Evolutionary conservation across 208 protist genomes (phyloP).

Genomic region (Leishmania aethiopica): DNA sequence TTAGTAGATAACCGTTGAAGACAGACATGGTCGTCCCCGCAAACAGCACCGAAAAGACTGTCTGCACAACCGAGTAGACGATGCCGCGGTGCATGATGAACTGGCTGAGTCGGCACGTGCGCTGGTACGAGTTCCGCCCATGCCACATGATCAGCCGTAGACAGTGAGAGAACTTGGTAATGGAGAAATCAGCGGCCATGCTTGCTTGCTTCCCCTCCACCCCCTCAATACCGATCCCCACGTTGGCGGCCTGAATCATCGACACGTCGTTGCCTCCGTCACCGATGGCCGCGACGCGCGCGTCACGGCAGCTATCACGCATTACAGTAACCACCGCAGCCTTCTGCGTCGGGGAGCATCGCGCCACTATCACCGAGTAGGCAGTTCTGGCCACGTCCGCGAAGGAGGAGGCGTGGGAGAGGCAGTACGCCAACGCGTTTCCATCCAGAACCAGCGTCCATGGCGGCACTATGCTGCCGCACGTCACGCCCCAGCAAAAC

Average conservation of each 20-base stretch:
- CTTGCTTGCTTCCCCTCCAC: conserved; percentile 98
- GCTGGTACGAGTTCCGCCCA: conserved; percentile 89
- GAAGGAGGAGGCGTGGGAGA: conserved; percentile 54
- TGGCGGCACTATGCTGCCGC: conserved; percentile 15
- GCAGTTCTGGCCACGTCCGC: conserved; percentile 55
- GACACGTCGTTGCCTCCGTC: conserved; percentile 99
- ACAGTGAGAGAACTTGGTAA: conserved; percentile 95
- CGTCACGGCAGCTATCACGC: conserved; percentile 39
- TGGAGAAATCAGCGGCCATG: conserved; percentile 98
- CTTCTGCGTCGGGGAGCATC: conserved; percentile 98
- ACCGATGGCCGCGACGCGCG: conserved; percentile 95
- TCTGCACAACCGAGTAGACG: conserved; percentile 98
- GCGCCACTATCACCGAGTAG: conserved; percentile 95
- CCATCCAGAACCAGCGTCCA: conserved; percentile 90
- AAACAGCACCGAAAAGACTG: conserved; percentile 97
- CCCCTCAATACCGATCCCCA: conserved; percentile 98
- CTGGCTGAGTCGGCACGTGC: conserved; percentile 92
- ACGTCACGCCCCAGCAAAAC: conserved; percentile 23
- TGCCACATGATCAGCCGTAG: conserved; percentile 90
- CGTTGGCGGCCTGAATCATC: conserved; percentile 96
- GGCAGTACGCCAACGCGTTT: conserved; percentile 61
- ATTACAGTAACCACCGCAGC: conserved; percentile 94
- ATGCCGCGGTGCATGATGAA: conserved; percentile 99
- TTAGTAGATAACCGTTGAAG: conserved; percentile 96
- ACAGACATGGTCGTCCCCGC: conserved; percentile 97